These are phyloP conservation scores for Mariannaea elegans DNA, from an alignment of 2,329 filamentous ascomycete genomes.

Conservation along the genomic window DNA sequence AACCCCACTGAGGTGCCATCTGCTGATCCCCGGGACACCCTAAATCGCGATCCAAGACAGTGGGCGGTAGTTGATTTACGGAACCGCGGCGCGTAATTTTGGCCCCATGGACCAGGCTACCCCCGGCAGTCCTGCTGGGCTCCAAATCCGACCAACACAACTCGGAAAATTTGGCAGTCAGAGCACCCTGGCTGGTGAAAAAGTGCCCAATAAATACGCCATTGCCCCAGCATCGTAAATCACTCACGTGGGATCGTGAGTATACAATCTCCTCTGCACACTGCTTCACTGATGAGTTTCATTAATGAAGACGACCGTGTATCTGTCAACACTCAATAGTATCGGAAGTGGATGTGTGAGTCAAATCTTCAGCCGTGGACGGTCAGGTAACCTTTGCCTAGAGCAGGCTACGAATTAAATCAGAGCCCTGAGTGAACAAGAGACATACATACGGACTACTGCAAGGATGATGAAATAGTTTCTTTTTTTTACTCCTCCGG, in stretches of 20 bases:
- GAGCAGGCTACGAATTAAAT: background rate
- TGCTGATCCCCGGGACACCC: background rate
- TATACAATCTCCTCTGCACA: background rate
- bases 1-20: background rate
- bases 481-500: background rate
- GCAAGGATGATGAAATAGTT: background rate
- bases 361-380: background rate
- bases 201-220: background rate
- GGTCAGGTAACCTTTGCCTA: background rate
- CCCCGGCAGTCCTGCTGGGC: background rate
- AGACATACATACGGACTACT: background rate
- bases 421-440: background rate
- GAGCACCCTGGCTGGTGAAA: background rate
- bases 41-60: background rate
- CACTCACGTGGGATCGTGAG: background rate
- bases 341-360: background rate
- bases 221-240: background rate
- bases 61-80: background rate
- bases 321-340: background rate
- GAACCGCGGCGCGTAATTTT: too few relatives aligned
- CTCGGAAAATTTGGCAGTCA: background rate
- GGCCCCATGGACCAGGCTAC: background rate
- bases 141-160: background rate
- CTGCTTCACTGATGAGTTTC: background rate
- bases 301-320: background rate